Conservation (phyloP, 768 basidiomycete species). For the Phaeotremella fagi region DNA sequence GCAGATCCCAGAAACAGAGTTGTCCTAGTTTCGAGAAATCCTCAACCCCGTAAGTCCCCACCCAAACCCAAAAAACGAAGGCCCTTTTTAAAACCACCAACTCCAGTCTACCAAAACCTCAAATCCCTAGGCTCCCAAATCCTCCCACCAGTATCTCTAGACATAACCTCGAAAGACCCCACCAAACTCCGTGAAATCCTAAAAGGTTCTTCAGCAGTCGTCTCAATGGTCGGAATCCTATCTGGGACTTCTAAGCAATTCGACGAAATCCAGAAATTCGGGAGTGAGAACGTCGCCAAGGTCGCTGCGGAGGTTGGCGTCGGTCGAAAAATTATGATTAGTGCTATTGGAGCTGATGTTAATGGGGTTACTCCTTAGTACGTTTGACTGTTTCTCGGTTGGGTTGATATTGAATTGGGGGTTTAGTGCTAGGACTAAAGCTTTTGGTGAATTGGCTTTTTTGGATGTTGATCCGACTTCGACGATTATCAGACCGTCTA, state of each 20-base stretch:
- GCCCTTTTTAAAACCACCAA: background rate
- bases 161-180: constrained; percentile 55
- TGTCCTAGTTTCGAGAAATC: constrained; percentile 61
- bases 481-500: constrained; percentile 65
- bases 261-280: constrained; percentile 60
- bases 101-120: constrained; percentile 27
- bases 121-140: constrained; percentile 46
- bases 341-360: constrained; percentile 68
- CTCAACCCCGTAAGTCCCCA: constrained; percentile 51
- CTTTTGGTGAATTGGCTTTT: constrained; percentile 59
- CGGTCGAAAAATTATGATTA: constrained; percentile 50
- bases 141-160: constrained; percentile 52
- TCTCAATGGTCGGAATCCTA: constrained; percentile 68
- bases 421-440: constrained; percentile 44
- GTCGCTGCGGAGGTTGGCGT: constrained; percentile 56
- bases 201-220: constrained; percentile 56
- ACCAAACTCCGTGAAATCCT: constrained; percentile 48
- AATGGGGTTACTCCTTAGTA: constrained; percentile 59
- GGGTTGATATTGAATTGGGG: background rate
- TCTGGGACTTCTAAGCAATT: constrained; percentile 58
- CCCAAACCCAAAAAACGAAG: background rate
- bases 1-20: constrained; percentile 52
- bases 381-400: constrained; percentile 11
- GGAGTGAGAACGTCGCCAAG: constrained; percentile 63
- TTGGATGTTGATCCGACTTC: constrained; percentile 53